Evolutionary conservation across 257 asterid genomes (phyloP).

Genomic region (Ligustrum vulgare): DNA sequence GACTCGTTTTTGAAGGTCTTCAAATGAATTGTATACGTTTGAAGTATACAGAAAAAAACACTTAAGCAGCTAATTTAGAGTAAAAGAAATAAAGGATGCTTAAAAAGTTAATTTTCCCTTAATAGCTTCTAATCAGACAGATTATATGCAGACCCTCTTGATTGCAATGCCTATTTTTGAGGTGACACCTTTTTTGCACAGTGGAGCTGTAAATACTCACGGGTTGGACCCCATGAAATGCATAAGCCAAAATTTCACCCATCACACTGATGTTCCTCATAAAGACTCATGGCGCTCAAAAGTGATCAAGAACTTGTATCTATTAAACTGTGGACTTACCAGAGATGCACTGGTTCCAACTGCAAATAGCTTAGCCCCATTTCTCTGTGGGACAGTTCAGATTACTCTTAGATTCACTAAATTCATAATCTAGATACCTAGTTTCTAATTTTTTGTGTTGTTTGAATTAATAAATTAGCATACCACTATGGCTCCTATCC

Average conservation of each 20-base stretch:
- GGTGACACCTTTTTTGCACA: background rate
- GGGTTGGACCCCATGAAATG: background rate
- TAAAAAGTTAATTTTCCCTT: too few species aligned
- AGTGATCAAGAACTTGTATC: slow-evolving; percentile 1
- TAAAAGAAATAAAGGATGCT: too few species aligned
- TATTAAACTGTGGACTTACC: slow-evolving; percentile 43
- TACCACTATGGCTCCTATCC: slow-evolving; percentile 88
- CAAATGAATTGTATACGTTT: background rate
- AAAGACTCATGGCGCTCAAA: background rate
- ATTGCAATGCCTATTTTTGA: background rate
- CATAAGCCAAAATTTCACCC: background rate
- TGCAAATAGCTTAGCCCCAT: slow-evolving; percentile 82
- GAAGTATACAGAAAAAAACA: too few species aligned
- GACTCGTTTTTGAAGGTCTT: background rate
- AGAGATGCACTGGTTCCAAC: slow-evolving; percentile 93
- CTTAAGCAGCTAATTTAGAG: background rate
- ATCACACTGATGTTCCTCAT: background rate
- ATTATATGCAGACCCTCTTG: background rate
- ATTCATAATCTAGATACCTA: background rate
- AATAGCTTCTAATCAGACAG: background rate
- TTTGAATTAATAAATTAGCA: slow-evolving; percentile 6
- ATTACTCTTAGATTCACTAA: slow-evolving; percentile 23
- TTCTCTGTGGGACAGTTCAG: slow-evolving; percentile 59
- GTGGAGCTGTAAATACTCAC: background rate
- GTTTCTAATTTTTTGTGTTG: background rate